A percentile compares a stretch with the other conserved stretches of the same genome.
Conservation (phyloP, 2,329 filamentous ascomycete species). For the Arthrobotrys musiformis region DNA sequence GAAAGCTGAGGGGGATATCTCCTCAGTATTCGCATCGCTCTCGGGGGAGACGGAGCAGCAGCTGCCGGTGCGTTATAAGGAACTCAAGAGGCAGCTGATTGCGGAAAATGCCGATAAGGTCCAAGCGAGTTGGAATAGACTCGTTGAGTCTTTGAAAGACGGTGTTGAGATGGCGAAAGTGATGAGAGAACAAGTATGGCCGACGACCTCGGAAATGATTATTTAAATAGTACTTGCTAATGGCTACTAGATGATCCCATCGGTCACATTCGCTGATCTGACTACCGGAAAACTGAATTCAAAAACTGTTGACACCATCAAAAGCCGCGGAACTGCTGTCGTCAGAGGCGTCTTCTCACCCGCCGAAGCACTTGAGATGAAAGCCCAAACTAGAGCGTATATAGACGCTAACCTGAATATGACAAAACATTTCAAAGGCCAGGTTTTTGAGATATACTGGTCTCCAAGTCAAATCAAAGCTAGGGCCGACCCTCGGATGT, state of each 20-base stretch:
- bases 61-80: slow-evolving; percentile 69
- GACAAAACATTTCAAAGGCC: slow-evolving; percentile 74
- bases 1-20: slow-evolving; percentile 72
- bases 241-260: slow-evolving; percentile 66
- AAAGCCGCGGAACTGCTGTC: slow-evolving; percentile 72
- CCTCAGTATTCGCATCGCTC: slow-evolving; percentile 71
- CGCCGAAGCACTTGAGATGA: slow-evolving; percentile 72
- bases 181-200: slow-evolving; percentile 64
- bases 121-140: slow-evolving; percentile 66
- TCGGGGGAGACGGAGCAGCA: slow-evolving; percentile 65
- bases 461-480: slow-evolving; percentile 75
- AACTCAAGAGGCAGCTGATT: slow-evolving; percentile 69
- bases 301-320: slow-evolving; percentile 65
- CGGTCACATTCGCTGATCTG: slow-evolving; percentile 68
- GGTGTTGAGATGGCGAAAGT: slow-evolving; percentile 67
- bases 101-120: slow-evolving; percentile 67
- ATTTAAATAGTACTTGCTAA: not conserved
- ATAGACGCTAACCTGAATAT: slow-evolving; percentile 70
- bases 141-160: slow-evolving; percentile 65
- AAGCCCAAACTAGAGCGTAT: slow-evolving; percentile 74
- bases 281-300: slow-evolving; percentile 58
- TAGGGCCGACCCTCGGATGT: slow-evolving; percentile 73
- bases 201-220: not conserved
- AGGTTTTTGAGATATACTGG: slow-evolving; percentile 82
- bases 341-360: slow-evolving; percentile 74